Evolutionary conservation across 768 basidiomycete genomes (phyloP), one percentile per base, ranked within the genome.

Genomic region (Fomitopsis pulvina): DNA sequence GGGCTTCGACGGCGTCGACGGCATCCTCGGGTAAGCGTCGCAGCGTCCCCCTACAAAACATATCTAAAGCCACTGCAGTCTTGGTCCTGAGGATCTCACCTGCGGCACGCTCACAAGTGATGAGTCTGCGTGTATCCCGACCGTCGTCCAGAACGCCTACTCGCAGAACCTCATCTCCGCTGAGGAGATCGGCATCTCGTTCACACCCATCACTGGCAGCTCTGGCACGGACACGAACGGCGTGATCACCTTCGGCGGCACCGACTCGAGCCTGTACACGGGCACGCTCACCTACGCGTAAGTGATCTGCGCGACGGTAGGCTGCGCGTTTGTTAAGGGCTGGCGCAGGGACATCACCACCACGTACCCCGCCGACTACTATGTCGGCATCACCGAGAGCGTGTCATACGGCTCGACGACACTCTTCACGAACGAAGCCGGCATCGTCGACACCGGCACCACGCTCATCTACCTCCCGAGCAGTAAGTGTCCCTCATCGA

Each of bases 1-100:
- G 1, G 68, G 67, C 14, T 63, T 71, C 32, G 32, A 45, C 3
- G 64, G 58, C 6, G 57, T 71, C 10, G 71, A 74, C 47, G 74
- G 74, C 11, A 63, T 74, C 42, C 63, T 75, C 56, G 72, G 55
- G 63, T 64, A 43, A 26, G 55, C 50, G 1, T 24, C 20, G 25
- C 14, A 38, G 18, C 18, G 9, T 27, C 24, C 22, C n/a, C 63
- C 63, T 45, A 70, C 70, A 1, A 42, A n/a, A n/a, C n/a, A n/a
- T n/a, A n/a, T n/a, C n/a, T 16, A 32, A 32, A 55, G 68, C 12
- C 29, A 32, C n/a, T 20, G 0, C 27, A 66, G 71, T 7, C 45
- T 64, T 27, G 66, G 68, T 11, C 72, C 72, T 4, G 37, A 49
- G 2, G 62, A 57, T 37, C 51, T 73, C 41, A 71, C 71, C 0